Evolutionary conservation across 2,329 filamentous ascomycete genomes (phyloP), one percentile per base, ranked within the genome.

Genomic region (Phoma sp.): DNA sequence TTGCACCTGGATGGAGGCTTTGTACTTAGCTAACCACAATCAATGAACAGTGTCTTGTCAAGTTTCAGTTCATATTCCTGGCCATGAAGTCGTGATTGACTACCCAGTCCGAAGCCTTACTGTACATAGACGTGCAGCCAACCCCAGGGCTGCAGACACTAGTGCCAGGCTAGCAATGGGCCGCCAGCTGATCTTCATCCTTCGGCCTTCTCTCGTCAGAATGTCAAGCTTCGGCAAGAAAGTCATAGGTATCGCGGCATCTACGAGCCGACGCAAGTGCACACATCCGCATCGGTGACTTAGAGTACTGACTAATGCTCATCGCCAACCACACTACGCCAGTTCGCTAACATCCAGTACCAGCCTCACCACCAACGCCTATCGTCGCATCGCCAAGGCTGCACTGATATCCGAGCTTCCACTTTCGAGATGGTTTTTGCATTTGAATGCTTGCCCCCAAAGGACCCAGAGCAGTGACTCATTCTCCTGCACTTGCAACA

Each of bases 381-480:
- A 48, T 48, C 26, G 14, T 25, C 43, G 43, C 43, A 4, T 30
- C 17, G 51, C 51, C 51, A 54, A 54, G 51, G 43, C 45, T 39
- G 39, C 34, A 12, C 10, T 18, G 26, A 42, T 26, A 34, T 12
- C 39, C 39, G 34, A 49, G 45, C 45, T 49, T 49, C 45, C 33
- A 26, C 39, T 42, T 47, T 46, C 10, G 39, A 49, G 21, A 40
- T 40, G 18, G 25, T 9, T 20, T 23, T 25, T 34, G 15, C n/a
- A 14, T 4, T 15, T 11, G 3, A 38, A 30, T 17, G 26, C 26
- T 29, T 30, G 12, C 20, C 33, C 14, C 11, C 5, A 11, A 7
- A 12, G 15, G 20, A 25, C 37, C 30, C 18, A 42, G 18, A 12
- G 32, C 20, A 30, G 10, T 5, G 11, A 21, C 10, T 17, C 32